phyloP scores from a whole-genome alignment of 192 early-diverging fungal species.

The Funneliformis mosseae region DNA sequence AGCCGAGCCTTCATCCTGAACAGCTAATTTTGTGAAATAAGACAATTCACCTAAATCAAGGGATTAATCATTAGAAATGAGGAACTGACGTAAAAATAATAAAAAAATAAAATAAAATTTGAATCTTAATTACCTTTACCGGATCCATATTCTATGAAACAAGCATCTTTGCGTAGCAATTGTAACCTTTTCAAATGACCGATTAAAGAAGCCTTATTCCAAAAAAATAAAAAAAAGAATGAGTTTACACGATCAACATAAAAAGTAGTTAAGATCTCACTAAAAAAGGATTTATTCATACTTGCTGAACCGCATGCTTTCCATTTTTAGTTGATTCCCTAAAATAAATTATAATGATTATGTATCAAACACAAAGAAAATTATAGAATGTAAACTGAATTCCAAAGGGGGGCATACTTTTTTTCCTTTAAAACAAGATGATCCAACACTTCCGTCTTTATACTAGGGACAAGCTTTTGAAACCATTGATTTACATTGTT shows the following conservation, averaged over 20 bases:
- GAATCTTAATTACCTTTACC: constrained; percentile 57
- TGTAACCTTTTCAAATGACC: constrained; percentile 69
- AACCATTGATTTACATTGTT: constrained; percentile 18
- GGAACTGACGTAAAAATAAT: background rate
- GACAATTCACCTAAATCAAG: constrained; percentile 48
- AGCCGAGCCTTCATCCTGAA: constrained; percentile 39
- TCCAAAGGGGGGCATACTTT: background rate
- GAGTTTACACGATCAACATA: background rate
- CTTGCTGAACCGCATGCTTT: constrained; percentile 60
- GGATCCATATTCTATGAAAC: constrained; percentile 82
- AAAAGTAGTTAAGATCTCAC: background rate
- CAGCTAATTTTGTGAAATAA: constrained; percentile 48
- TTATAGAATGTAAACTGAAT: background rate
- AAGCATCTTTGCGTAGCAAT: constrained; percentile 57
- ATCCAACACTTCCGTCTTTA: constrained; percentile 13
- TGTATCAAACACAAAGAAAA: background rate
- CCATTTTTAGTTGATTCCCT: constrained; percentile 44
- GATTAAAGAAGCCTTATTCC: constrained; percentile 69
- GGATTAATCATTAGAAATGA: background rate
- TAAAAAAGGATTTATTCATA: constrained; percentile 20
- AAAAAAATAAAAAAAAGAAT: background rate
- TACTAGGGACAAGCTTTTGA: background rate
- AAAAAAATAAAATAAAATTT: too few species aligned
- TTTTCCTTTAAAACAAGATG: constrained; percentile 19
- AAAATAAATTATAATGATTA: too few species aligned